Percentiles rank a stretch among this genome's conserved stretches.
These are phyloP conservation scores for Pestalotiopsis fici DNA, from an alignment of 2,329 filamentous ascomycete species.

Conservation along the genomic window DNA sequence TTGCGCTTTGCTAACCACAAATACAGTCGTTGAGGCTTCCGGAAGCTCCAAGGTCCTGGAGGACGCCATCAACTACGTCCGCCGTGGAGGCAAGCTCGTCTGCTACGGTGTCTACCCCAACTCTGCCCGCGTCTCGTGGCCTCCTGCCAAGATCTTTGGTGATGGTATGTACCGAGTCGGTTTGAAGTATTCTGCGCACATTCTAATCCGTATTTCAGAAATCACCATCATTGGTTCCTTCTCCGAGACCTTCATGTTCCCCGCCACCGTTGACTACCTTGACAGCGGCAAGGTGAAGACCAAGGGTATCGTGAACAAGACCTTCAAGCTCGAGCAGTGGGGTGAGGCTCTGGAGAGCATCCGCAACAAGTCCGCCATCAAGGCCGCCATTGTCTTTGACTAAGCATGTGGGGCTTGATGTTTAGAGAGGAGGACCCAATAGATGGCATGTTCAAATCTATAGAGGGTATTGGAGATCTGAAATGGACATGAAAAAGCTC, in stretches of 20 bases:
- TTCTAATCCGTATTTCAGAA: no score
- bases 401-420: slow-evolving; percentile 27
- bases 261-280: slow-evolving; percentile 51
- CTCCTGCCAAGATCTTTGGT: slow-evolving; percentile 71
- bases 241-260: slow-evolving; percentile 74
- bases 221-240: slow-evolving; percentile 75
- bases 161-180: slow-evolving; percentile 33
- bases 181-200: no score
- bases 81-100: slow-evolving; percentile 70
- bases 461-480: background rate
- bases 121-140: slow-evolving; percentile 64
- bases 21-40: slow-evolving; percentile 65
- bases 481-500: background rate
- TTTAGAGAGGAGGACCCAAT: slow-evolving; percentile 6
- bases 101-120: slow-evolving; percentile 72
- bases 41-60: slow-evolving; percentile 70
- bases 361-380: slow-evolving; percentile 72
- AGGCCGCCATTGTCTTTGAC: slow-evolving; percentile 73
- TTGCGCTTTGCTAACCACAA: slow-evolving; percentile 11
- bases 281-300: slow-evolving; percentile 63
- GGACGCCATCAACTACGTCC: slow-evolving; percentile 70
- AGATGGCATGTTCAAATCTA: background rate
- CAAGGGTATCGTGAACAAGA: slow-evolving; percentile 72
- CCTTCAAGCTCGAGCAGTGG: slow-evolving; percentile 73
- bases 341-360: slow-evolving; percentile 70